phyloP scores from a whole-genome alignment of 768 basidiomycete species.

The Pleurotus pulmonarius region DNA sequence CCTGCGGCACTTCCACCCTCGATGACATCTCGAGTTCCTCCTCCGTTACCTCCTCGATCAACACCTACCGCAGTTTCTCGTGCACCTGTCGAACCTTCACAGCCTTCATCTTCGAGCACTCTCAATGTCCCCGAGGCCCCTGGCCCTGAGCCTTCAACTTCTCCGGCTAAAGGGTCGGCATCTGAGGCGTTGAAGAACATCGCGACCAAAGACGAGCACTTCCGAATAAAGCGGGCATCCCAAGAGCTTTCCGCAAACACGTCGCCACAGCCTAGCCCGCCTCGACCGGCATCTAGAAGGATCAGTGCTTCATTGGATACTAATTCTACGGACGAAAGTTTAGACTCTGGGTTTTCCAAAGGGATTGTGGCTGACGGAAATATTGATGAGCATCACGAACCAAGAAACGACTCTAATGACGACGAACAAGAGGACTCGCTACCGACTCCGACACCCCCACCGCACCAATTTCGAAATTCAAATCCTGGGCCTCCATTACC shows the following conservation, averaged over 20 bases:
- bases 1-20: conserved; percentile 15
- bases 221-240: conserved; percentile 19
- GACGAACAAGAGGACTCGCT: conserved; percentile 1
- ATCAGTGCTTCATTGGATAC: conserved; percentile 2
- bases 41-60: conserved; percentile 38
- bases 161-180: conserved; percentile 23
- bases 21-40: conserved; percentile 28
- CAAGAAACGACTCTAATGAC: not conserved
- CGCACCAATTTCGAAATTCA: not conserved
- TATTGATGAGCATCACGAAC: not conserved
- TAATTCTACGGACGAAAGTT: not conserved
- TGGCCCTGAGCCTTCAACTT: conserved; percentile 10
- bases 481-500: conserved; percentile 27
- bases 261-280: conserved; percentile 10
- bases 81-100: conserved; percentile 21
- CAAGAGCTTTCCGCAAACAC: conserved; percentile 15
- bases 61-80: conserved; percentile 23
- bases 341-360: not conserved
- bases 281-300: conserved; percentile 9
- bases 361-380: not conserved
- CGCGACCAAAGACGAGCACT: conserved; percentile 39
- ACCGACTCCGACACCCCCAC: not conserved
- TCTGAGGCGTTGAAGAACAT: conserved; percentile 58
- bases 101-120: conserved; percentile 9
- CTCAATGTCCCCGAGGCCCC: not conserved